A percentile compares a stretch with the other conserved stretches of the same genome.
phyloP scores from a whole-genome alignment of 306 rosid species.

The Boehmeria nivea region DNA sequence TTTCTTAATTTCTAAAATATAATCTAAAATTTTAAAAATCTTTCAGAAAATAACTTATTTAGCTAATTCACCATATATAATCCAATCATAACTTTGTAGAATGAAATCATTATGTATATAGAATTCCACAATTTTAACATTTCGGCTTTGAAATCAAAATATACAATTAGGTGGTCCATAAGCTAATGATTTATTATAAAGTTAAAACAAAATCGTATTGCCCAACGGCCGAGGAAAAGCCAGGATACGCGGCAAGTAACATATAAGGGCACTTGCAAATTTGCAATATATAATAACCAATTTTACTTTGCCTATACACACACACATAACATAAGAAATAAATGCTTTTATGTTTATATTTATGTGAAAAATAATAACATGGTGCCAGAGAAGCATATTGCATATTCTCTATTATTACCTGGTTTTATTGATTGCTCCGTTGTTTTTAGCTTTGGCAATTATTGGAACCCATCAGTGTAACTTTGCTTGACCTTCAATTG shows the following conservation, averaged over 20 bases:
- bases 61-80: too few species aligned
- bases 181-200: background rate
- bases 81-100: too few species aligned
- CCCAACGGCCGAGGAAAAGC: background rate
- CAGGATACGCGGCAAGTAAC: slow-evolving; percentile 5
- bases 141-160: too few species aligned
- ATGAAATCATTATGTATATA: too few species aligned
- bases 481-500: slow-evolving; percentile 10
- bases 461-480: slow-evolving; percentile 1
- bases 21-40: too few species aligned
- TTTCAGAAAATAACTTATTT: too few species aligned
- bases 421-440: background rate
- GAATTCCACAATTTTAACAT: too few species aligned
- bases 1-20: too few species aligned
- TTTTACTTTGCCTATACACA: background rate
- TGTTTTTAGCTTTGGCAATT: too few species aligned
- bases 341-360: background rate
- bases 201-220: too few species aligned
- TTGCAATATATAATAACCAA: too few species aligned
- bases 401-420: slow-evolving; percentile 7
- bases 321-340: background rate
- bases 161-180: too few species aligned
- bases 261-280: background rate
- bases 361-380: background rate
- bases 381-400: slow-evolving; percentile 18